These are phyloP conservation scores for Volvariella surrecta DNA, from an alignment of 1,284 basidiomycete genomes.

Conservation along the genomic window DNA sequence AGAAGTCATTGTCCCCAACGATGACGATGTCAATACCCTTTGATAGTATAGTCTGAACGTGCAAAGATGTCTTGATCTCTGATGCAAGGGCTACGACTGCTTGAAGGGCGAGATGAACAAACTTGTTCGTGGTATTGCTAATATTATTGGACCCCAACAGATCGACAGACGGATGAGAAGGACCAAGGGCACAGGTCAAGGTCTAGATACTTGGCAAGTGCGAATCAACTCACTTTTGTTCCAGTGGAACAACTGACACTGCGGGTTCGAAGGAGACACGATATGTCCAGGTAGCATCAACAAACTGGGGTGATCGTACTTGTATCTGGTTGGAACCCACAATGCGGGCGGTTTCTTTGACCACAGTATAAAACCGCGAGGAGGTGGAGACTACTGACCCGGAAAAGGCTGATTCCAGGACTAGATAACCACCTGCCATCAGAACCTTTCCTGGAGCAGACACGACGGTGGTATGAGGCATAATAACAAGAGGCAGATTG, in stretches of 20 bases:
- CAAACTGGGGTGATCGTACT: constrained; percentile 90
- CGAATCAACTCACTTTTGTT: constrained; percentile 20
- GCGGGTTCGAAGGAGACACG: constrained; percentile 34
- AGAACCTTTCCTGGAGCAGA: constrained; percentile 96
- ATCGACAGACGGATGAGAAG: constrained; percentile 1
- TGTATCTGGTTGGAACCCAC: constrained; percentile 33
- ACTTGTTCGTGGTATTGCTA: constrained; percentile 69
- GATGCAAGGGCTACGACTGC: constrained; percentile 64
- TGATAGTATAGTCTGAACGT: constrained; percentile 36
- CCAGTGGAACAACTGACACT: constrained; percentile 35
- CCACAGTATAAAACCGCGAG: constrained; percentile 85
- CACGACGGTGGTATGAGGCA: constrained; percentile 52
- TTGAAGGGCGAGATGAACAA: constrained; percentile 82
- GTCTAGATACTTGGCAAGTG: too few species aligned
- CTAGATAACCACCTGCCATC: constrained; percentile 90
- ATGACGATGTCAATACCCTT: constrained; percentile 71
- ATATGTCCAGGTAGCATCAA: constrained; percentile 76
- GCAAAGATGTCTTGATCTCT: constrained; percentile 41
- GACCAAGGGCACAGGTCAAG: background rate
- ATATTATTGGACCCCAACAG: background rate
- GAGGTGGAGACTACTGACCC: constrained; percentile 88
- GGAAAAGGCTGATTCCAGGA: constrained; percentile 77
- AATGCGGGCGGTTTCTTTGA: constrained; percentile 15
- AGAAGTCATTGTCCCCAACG: constrained; percentile 95
- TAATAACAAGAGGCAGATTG: constrained; percentile 15